Evolutionary conservation across 345 rosid genomes (phyloP), one percentile per base, ranked within the genome.

Genomic region (Hibiscus tridactylites): DNA sequence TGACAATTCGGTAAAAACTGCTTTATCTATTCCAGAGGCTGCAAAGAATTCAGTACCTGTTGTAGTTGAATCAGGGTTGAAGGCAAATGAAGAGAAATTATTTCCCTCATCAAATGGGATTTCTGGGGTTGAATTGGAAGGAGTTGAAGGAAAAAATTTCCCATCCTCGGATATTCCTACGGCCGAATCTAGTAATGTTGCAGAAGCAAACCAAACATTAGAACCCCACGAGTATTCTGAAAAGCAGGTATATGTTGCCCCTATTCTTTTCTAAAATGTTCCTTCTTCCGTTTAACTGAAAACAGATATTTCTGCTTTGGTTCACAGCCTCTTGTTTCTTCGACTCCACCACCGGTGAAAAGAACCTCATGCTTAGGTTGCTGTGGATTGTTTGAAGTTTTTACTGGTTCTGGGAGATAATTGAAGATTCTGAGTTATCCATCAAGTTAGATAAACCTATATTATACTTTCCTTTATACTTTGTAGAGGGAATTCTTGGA

Each of bases 331-430:
- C 78, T 74, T 11, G 63, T 79, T 70, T 68, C 74, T 63, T 42
- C 83, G 53, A 80, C 83, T 68, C 87, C 87, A 71, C 87, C 75
- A 59, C 59, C 77, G 67, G 78, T 76, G 31, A 75, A 81, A 77
- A 87, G 88, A 79, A 84, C 89, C 35, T 87, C 88, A n/a, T 86
- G 85, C 83, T 73, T 87, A 61, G 79, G 83, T 82, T 94, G 97
- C 70, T 94, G 98, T 53, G 98, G 98, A 77, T 81, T 94, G 85
- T 83, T 91, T 79, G 96, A 91, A 75, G 81, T 75, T 71, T 54
- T 82, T 60, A 58, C 85, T 31, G 90, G 85, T 60, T 84, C 91
- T 62, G 52, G 81, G 68, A 74, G 85, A 88, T 94, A 85, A 88
- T 66, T 81, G 67, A 81, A 85, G 94, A 96, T 86, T 33, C 19